A percentile compares a stretch with the other conserved stretches of the same genome.
Conservation (phyloP, 345 rosid genomes). For the Ceriops zippeliana region DNA sequence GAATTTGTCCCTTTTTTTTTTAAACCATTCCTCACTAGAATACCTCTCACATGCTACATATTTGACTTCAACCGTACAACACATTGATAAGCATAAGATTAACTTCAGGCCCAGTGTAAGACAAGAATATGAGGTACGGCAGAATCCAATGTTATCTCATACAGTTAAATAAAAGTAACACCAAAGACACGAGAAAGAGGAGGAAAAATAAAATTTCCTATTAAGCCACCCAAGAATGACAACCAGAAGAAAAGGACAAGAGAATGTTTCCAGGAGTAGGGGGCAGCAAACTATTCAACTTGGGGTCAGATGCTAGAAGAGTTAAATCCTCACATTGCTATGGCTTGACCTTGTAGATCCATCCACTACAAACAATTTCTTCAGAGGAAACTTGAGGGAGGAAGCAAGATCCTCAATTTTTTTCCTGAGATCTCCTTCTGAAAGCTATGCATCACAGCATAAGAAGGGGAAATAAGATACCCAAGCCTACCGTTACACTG, state of each 20-base stretch:
- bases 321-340: conserved; percentile 77
- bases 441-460: conserved; percentile 54
- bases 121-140: neutral
- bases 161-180: neutral
- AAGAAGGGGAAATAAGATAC: conserved; percentile 13
- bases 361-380: conserved; percentile 94
- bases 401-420: conserved; percentile 92
- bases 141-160: too few relatives aligned
- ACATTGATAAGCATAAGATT: neutral
- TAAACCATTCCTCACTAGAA: neutral
- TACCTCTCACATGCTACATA: neutral
- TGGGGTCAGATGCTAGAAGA: neutral
- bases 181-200: neutral
- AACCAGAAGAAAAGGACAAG: neutral
- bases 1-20: too few relatives aligned
- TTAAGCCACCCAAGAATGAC: neutral
- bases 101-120: neutral
- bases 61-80: neutral
- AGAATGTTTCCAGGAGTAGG: too few relatives aligned
- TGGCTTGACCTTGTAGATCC: conserved; percentile 99
- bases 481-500: conserved; percentile 5
- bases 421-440: conserved; percentile 77
- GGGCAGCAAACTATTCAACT: neutral
- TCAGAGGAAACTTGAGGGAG: conserved; percentile 81
- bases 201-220: neutral